These are phyloP conservation scores for Chrysanthemum makinoi DNA, from an alignment of 129 eudicot species.

Conservation along the genomic window DNA sequence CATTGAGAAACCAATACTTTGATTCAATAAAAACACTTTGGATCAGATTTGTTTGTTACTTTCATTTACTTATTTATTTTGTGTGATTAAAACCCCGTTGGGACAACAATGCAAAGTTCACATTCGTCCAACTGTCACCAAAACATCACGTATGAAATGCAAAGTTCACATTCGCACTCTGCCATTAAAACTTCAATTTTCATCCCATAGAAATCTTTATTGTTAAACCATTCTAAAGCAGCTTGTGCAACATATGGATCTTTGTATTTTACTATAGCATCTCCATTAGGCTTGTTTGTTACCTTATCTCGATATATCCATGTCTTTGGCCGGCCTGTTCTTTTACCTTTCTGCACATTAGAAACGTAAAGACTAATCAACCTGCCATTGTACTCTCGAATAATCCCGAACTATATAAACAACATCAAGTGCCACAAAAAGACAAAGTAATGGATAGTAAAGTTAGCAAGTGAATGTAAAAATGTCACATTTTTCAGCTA, in stretches of 20 bases:
- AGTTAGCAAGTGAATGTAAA: background rate
- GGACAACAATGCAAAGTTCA: no score
- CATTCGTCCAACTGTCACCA: constrained; percentile 52
- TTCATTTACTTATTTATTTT: no score
- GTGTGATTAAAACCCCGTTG: no score
- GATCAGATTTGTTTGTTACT: no score
- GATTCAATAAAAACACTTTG: no score
- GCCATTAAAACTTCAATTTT: constrained; percentile 80
- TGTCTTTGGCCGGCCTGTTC: constrained; percentile 85
- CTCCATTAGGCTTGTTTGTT: constrained; percentile 93
- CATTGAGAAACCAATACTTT: no score
- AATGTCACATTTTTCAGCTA: no score
- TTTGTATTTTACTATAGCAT: constrained; percentile 93
- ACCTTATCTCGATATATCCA: constrained; percentile 88
- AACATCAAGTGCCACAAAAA: constrained; percentile 30
- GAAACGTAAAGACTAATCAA: constrained; percentile 4
- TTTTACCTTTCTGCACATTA: constrained; percentile 66
- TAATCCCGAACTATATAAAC: constrained; percentile 23
- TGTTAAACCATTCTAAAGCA: constrained; percentile 97
- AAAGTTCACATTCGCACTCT: no score
- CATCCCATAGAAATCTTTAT: constrained; percentile 85
- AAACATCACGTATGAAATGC: constrained; percentile 20
- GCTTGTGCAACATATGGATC: constrained; percentile 99
- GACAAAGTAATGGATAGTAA: background rate
- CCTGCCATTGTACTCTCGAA: constrained; percentile 38